Conservation (phyloP, 2,329 filamentous ascomycete genomes). For the Phialocephala subalpina region DNA sequence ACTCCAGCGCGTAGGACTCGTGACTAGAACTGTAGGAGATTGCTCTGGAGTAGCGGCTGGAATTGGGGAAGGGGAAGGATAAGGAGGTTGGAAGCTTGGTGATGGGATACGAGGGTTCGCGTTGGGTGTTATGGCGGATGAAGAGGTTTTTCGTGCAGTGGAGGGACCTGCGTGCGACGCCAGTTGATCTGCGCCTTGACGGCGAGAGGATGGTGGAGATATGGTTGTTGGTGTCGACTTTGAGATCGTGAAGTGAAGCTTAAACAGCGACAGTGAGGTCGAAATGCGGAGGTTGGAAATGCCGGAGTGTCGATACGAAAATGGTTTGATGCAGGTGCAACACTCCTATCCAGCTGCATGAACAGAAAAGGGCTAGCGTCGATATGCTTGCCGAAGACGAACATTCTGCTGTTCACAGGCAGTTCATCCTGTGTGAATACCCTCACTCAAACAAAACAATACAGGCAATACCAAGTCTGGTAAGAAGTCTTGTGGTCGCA, state of each 20-base stretch:
- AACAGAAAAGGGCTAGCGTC: conserved; percentile 1
- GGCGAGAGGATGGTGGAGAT: conserved; percentile 26
- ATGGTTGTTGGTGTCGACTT: conserved; percentile 15
- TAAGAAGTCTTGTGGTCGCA: conserved; percentile 4
- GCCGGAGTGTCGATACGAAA: conserved; percentile 11
- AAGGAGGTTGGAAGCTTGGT: conserved; percentile 41
- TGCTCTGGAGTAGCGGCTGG: conserved; percentile 23
- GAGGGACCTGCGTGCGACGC: conserved; percentile 39
- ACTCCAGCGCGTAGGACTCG: conserved; percentile 56
- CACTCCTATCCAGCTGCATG: conserved; percentile 6
- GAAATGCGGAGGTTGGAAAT: conserved; percentile 5
- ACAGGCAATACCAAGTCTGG: background rate
- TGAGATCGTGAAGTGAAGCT: conserved; percentile 5
- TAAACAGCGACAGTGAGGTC: conserved; percentile 5
- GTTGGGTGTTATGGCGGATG: conserved; percentile 32
- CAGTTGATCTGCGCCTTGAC: conserved; percentile 39
- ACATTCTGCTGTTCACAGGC: background rate
- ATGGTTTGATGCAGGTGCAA: conserved; percentile 14
- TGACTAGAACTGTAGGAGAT: conserved; percentile 38
- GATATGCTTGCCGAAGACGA: background rate
- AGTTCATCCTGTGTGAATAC: background rate
- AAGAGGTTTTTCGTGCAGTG: conserved; percentile 26
- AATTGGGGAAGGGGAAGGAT: conserved; percentile 36
- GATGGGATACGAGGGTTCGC: conserved; percentile 40
- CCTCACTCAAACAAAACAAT: background rate